Base-by-base conservation (phyloP, 306 rosid species). In the Albizia julibrissin region DNA sequence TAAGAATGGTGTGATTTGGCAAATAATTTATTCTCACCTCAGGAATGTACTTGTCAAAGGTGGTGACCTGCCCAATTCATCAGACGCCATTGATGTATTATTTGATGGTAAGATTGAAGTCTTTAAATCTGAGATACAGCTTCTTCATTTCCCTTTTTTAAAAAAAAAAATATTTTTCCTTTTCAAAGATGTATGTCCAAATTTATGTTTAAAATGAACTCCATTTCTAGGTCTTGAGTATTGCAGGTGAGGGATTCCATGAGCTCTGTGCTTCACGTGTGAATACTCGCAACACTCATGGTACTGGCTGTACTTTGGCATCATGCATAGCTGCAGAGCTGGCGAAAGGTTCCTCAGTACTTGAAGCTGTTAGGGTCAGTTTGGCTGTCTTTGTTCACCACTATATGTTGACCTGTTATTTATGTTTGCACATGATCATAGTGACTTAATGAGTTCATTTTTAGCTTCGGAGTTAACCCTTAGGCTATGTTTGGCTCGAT, bases 31-130 rank as follows among this genome's bases (percentile, higher is more conserved):
- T 84, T 52, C 81, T 69, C 75, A 69, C 85, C 78, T 78, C 88
- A 95, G 99, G 91, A 91, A 84, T 76, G 98, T 95, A 22, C 97
- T 95, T 59, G 91, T 95, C 87, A 95, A 95, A 85, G 99, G 99
- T n/a, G 98, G 99, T 69, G 91, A 95, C 88, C 98, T 93, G 68
- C 97, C 91, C 24, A 89, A 88, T 89, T 93, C 98, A 39, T 84
- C 77, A 70, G 94, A 95, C 77, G 93, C 99, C 22, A 59, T 89
- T 86, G 99, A 95, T 89, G 79, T 95, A 72, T 89, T 95, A 87
- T 95, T 87, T 70, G 90, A 95, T 82, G 98, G 99, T 92, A 72
- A 84, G 92, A 10, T 84, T 78, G 12, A 14, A 72, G 65, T 66
- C 59, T 78, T 52, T 29, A 34, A 84, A 76, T 81, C 70, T 79